These are phyloP conservation scores for Vinca minor DNA, from an alignment of 257 asterid genomes.

Conservation along the genomic window DNA sequence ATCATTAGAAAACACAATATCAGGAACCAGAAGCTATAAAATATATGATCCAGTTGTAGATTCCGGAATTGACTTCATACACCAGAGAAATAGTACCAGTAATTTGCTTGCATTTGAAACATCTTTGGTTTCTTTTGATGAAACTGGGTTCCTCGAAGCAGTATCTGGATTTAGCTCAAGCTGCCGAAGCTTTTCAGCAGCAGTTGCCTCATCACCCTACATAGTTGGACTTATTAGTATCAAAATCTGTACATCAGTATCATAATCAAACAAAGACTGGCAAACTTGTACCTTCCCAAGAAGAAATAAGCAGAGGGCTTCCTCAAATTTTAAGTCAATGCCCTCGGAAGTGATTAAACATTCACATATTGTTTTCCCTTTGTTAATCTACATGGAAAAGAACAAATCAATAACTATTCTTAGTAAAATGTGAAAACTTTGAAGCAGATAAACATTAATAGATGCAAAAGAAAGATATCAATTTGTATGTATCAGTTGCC, in stretches of 20 bases:
- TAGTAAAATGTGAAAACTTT: conserved; percentile 13
- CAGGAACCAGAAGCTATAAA: not conserved
- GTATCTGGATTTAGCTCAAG: conserved; percentile 46
- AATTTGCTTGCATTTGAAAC: conserved; percentile 47
- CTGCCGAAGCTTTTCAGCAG: conserved; percentile 64
- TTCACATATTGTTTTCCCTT: conserved; percentile 72
- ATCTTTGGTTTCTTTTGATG: conserved; percentile 48
- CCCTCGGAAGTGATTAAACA: conserved; percentile 87
- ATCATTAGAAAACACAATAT: not conserved
- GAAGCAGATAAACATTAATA: not conserved
- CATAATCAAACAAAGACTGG: conserved; percentile 14
- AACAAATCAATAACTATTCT: conserved; percentile 8
- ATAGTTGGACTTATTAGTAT: conserved; percentile 16
- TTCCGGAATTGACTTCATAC: not conserved
- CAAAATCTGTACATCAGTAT: conserved; percentile 1
- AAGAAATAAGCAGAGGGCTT: conserved; percentile 83
- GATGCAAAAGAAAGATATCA: not conserved
- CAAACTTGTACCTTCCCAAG: conserved; percentile 73
- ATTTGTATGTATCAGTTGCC: not conserved
- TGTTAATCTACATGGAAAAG: conserved; percentile 53
- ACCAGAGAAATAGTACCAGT: conserved; percentile 45
- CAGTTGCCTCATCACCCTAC: conserved; percentile 84
- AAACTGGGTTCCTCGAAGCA: conserved; percentile 44
- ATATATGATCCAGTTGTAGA: conserved; percentile 3
- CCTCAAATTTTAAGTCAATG: conserved; percentile 84